Evolutionary conservation across 495 filamentous ascomycete species (phyloP), one percentile per base, ranked within the genome.

Genomic region (Penicillium macrosclerotiorum): DNA sequence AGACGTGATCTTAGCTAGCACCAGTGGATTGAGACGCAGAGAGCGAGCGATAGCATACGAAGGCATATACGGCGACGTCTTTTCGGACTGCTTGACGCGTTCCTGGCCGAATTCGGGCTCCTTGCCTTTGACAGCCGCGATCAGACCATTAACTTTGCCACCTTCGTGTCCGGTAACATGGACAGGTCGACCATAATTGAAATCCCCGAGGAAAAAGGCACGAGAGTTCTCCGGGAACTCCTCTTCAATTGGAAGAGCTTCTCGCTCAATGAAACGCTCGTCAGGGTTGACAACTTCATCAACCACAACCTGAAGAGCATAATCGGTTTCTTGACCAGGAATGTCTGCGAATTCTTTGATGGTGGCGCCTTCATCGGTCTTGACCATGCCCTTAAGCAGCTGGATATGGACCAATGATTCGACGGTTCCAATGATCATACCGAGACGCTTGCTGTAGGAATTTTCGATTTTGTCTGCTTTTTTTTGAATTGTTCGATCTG

Each of bases 171-270:
- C 78, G n/a, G 78, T 78, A 39, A 99, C 81, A 66, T 95, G 81
- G 12, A 95, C 68, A 1, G 94, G 93, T 33, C 90, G 80, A 9
- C 94, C 94, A 55, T 95, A 96, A 57, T 88, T 88, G 69, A 84
- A 92, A 3, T 96, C 94, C 31, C 94, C 94, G n/a, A 99, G 69
- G 73, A 95, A 99, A 72, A 99, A 97, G 1, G 86, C 90, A 30
- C 81, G 77, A 11, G 88, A 83, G 38, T 81, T 83, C 41, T 81
- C 64, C 0, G 94, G 91, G 58, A 97, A 96, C 51, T 99, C 94
- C 63, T 96, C 82, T 59, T 91, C 87, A 30, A 99, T 82, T 2
- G 90, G 85, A 7, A 93, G 50, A 16, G 94, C 90, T 25, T 79
- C 84, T 50, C 82, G 82, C 70, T 99, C 94, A 33, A 97, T 76